Base-by-base conservation (phyloP, 257 asterid genomes). In the Solanum clarkiae region DNA sequence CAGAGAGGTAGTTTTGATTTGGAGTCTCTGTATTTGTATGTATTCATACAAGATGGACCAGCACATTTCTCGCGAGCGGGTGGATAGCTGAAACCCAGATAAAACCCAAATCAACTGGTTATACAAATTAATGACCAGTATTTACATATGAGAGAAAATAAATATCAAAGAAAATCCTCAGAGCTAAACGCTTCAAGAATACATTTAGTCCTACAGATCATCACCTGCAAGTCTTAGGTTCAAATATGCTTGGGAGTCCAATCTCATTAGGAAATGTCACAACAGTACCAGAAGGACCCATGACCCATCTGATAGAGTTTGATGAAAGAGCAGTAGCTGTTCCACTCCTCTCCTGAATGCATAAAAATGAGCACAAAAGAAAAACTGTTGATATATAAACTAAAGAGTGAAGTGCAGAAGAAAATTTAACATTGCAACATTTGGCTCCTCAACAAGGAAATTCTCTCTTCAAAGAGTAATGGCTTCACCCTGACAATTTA, bases 41-140 rank as follows among this genome's bases (percentile, higher is more conserved):
- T 91, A 84, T 93, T 95, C 59, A 93, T 89, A 86, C 97, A 93
- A 18, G 93, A 92, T 55, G 98, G 98, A 18, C 88, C 95, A 0
- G 93, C 97, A 86, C 97, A 95, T 90, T 90, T 92, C 87, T 93
- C 97, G 16, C 97, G 92, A 22, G 97, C 95, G 42, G 95, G 93
- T 83, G 97, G 97, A 85, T 93, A 93, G 88, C 97, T 92, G 91
- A 24, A 85, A 89, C n/a, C 84, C 86, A 84, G 49, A 45, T 47
- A 74, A 82, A 91, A 84, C 29, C 26, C 86, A 10, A 84, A 82
- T 85, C 12, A 62, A 70, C 63, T 42, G 24, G 74, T 51, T 54
- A 20, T 6, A 42, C 1, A 32, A 49, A 22, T 83, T 83, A 36
- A 29, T 49, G 29, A 59, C 36, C 51, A 74, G 70, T 53, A 49